Evolutionary conservation across 148 eudicot species (phyloP), one percentile per base, ranked within the genome.

Genomic region (Vaccinium corymbosum): DNA sequence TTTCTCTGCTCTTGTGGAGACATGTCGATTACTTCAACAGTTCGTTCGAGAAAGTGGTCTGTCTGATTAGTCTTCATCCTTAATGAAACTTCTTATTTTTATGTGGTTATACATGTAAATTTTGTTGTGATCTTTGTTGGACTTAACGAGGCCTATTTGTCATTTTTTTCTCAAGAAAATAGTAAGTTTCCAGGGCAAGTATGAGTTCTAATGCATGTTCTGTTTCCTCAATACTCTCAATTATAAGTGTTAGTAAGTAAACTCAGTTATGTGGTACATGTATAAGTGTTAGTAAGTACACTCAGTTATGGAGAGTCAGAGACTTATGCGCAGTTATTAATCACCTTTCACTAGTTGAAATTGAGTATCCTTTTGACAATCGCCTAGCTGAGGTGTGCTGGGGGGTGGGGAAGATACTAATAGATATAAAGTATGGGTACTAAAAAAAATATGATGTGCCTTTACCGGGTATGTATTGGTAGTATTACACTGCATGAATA

Each of bases 1-100:
- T 86, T 76, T 93, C 81, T 86, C 85, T 71, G 92, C 90, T 85
- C 92, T 97, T 49, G 90, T 90, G 91, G 94, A 92, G 90, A 92
- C 90, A 74, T 97, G 99, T 89, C 91, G 89, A 57, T 84, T 87
- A 83, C 91, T 97, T 87, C 89, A 78, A 81, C 89, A 91, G 80
- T 93, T 91, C 81, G 92, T 86, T 85, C 88, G 85, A 85, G 89
- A 91, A 85, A 89, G 78, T 77, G 98, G 97, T 93, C 76, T 57
- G 87, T 88, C 38, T 82, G 22, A 57, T 82, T 49, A 61, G 56
- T 76, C 20, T 64, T 61, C 77, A 38, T 80, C 17, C 20, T 80
- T 19, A 20, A 46, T n/a, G 7, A 5, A 16, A 12, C 20, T 25
- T 10, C 22, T 64, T 52, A 71, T 29, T 13, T 2, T 52, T 29